Conservation (phyloP, 2,329 filamentous ascomycete genomes). For the Colletotrichum lini region DNA sequence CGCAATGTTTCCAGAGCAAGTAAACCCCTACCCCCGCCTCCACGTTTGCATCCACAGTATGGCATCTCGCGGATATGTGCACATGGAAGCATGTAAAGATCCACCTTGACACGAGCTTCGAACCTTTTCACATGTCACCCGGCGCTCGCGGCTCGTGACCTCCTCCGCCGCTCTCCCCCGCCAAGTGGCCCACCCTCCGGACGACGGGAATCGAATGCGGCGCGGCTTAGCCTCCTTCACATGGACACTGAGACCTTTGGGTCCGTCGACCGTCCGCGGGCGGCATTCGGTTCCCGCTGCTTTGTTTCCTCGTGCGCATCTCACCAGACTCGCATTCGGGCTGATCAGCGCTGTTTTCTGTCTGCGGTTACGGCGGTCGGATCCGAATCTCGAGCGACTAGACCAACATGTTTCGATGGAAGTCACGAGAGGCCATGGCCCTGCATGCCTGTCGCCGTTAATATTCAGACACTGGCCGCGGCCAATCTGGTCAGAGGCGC, state of each 20-base stretch:
- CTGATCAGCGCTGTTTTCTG: background rate
- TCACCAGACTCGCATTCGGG: background rate
- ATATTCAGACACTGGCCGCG: too few species aligned
- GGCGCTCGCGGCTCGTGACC: background rate
- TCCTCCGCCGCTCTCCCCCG: background rate
- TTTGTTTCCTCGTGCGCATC: background rate
- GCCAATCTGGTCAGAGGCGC: background rate
- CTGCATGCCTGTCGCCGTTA: background rate
- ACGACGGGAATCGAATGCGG: conserved; percentile 23
- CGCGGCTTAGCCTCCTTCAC: conserved; percentile 23
- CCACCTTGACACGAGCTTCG: too few species aligned
- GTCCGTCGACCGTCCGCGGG: background rate
- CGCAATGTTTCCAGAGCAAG: too few species aligned
- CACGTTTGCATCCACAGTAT: too few species aligned
- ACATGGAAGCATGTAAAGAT: too few species aligned
- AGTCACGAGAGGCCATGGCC: background rate
- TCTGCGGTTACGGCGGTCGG: background rate
- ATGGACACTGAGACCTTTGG: background rate
- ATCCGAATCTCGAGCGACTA: too few species aligned
- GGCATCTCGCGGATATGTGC: too few species aligned
- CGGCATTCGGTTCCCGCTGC: background rate
- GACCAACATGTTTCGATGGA: background rate
- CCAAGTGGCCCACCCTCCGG: conserved; percentile 2
- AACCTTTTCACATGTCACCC: conserved; percentile 21
- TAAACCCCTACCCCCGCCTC: too few species aligned